A percentile compares a stretch with the other conserved stretches of the same genome.
Conservation (phyloP, 805 yeast species). For the Tetrapisispora taiwanensis region DNA sequence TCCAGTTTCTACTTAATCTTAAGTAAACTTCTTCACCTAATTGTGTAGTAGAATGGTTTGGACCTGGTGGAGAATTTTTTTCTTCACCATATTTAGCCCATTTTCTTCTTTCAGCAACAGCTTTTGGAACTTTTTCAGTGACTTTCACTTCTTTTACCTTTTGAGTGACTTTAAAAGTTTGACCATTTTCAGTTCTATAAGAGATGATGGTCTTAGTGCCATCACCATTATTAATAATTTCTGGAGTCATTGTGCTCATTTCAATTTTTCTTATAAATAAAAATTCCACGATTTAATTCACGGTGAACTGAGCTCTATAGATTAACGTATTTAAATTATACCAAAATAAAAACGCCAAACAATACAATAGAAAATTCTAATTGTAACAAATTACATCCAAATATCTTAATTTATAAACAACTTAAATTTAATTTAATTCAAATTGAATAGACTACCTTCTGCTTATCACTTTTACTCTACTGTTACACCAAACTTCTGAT, state of each 20-base stretch:
- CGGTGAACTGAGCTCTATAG: too few relatives aligned
- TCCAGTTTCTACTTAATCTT: slow-evolving; percentile 67
- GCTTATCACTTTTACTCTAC: too few relatives aligned
- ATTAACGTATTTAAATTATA: too few relatives aligned
- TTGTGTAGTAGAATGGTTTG: slow-evolving; percentile 80
- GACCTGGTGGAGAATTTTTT: slow-evolving; percentile 64
- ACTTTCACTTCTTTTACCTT: slow-evolving; percentile 67
- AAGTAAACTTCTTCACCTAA: slow-evolving; percentile 76
- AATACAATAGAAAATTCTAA: too few relatives aligned
- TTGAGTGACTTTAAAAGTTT: slow-evolving; percentile 81
- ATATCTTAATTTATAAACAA: too few relatives aligned
- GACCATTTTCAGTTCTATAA: slow-evolving; percentile 66
- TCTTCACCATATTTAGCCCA: slow-evolving; percentile 89
- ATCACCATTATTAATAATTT: slow-evolving; percentile 66
- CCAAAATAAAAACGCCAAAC: too few relatives aligned
- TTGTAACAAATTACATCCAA: too few relatives aligned
- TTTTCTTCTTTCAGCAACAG: slow-evolving; percentile 75
- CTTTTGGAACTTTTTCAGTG: slow-evolving; percentile 72
- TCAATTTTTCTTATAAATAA: too few relatives aligned
- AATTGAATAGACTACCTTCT: too few relatives aligned
- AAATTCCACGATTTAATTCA: too few relatives aligned
- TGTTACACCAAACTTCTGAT: too few relatives aligned
- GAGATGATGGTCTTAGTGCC: slow-evolving; percentile 85
- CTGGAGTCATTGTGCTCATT: slow-evolving; percentile 32
- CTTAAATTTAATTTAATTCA: too few relatives aligned